Evolutionary conservation across 257 asterid species (phyloP).

Genomic region (Nicotiana paniculata): DNA sequence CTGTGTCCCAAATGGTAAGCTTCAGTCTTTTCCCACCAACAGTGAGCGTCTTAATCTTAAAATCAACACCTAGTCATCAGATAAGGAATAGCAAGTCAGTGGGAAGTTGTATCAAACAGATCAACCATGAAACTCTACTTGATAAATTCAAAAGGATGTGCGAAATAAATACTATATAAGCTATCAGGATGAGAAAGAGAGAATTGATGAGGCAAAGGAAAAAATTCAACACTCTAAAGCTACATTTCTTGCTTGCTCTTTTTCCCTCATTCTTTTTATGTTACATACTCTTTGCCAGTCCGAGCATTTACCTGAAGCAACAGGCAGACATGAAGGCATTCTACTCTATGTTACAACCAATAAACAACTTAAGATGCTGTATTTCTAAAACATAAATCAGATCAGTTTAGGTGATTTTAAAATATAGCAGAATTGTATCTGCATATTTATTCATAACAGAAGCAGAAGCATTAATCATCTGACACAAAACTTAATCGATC

Average conservation of each 20-base stretch:
- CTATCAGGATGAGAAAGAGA: not conserved
- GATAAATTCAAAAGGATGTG: not conserved
- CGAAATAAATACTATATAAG: not conserved
- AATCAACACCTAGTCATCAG: constrained; percentile 13
- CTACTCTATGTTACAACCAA: not conserved
- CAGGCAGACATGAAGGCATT: too few species aligned
- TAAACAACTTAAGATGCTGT: not conserved
- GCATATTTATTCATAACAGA: not conserved
- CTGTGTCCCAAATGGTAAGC: constrained; percentile 97
- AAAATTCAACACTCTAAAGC: not conserved
- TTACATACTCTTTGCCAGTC: not conserved
- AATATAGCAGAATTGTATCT: not conserved
- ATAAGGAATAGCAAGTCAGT: not conserved
- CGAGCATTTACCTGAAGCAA: not conserved
- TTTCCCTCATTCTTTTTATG: not conserved
- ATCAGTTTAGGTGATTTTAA: not conserved
- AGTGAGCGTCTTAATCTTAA: constrained; percentile 65
- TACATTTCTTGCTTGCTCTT: not conserved
- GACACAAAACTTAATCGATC: not conserved
- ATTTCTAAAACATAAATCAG: not conserved
- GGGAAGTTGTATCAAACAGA: not conserved
- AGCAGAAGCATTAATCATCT: not conserved
- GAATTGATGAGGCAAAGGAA: not conserved
- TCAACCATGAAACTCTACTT: not conserved
- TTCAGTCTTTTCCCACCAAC: constrained; percentile 75